Evolutionary conservation across 352 stramenopile genomes (phyloP), one percentile per base, ranked within the genome.

Genomic region (Elongisporangium prolatum): DNA sequence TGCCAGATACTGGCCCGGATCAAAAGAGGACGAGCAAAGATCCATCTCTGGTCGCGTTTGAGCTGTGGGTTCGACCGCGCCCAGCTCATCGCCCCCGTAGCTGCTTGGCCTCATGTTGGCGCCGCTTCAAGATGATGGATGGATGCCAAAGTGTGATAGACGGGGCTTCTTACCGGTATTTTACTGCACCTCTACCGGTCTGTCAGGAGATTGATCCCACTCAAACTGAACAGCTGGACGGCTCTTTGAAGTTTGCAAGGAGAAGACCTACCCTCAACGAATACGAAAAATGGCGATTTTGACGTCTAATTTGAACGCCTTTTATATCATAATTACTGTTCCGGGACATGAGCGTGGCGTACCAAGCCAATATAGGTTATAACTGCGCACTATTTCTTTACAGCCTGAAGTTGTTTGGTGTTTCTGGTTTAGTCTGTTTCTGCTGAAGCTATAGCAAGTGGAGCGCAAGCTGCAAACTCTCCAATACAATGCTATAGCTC

Each of bases 1-100:
- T 0, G 80, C 83, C 18, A 93, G 72, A 63, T 85, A 93, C 51
- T 80, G 68, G 44, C 74, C 70, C 4, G 74, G 54, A 54, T 88
- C 71, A 24, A 95, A 95, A 3, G 62, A 47, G 0, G 77, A 62
- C 16, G 85, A 89, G 16, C 74, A 73, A 10, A 91, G 65, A 56
- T 91, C 80, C 9, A 79, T 77, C 60, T 85, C 74, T 10, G 63
- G 44, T 9, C 25, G 24, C 10, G 50, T 16, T 2, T 25, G 21
- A 8, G 44, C 18, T 50, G 37, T 37, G 47, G 54, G 18, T 52
- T 58, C 69, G 22, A 34, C 18, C 11, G 38, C 6, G 22, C 24
- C 8, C 37, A 64, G 28, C 28, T 53, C 20, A 48, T 44, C 44
- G 57, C 48, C 57, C 65, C 63, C 24, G 20, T 49, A 18, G 21